Evolutionary conservation across 2,329 filamentous ascomycete species (phyloP).

Genomic region (Fusarium duplospermum): DNA sequence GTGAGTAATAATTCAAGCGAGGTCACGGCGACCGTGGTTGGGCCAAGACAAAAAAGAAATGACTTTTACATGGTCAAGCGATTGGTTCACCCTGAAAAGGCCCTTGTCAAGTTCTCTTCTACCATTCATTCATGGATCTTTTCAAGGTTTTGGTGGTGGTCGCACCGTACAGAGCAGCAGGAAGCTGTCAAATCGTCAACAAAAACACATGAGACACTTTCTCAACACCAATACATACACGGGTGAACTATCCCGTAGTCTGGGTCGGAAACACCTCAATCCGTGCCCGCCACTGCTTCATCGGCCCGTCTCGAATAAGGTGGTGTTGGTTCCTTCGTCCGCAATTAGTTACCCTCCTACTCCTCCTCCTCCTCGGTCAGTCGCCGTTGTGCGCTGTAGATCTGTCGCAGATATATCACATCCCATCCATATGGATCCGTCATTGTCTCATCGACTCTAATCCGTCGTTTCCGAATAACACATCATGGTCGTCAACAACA

Average conservation of each 20-base stretch:
- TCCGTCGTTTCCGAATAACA: conserved; percentile 12
- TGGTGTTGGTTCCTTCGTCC: background rate
- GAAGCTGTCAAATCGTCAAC: background rate
- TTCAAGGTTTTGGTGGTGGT: background rate
- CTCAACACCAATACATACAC: background rate
- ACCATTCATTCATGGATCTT: background rate
- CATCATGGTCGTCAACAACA: conserved; percentile 5
- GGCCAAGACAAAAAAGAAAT: conserved; percentile 30
- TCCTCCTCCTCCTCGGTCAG: background rate
- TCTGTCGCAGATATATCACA: conserved; percentile 25
- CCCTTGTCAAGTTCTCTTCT: background rate
- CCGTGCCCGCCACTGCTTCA: conserved; percentile 6
- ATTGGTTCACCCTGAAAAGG: conserved; percentile 23
- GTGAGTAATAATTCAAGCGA: conserved; percentile 24
- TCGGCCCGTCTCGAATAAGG: conserved; percentile 27
- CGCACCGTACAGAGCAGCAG: background rate
- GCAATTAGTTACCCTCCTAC: background rate
- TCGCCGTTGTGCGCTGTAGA: conserved; percentile 16
- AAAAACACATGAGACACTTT: conserved; percentile 6
- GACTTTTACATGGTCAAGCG: conserved; percentile 8
- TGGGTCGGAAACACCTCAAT: background rate
- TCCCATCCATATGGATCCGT: conserved; percentile 21
- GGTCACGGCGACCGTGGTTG: background rate
- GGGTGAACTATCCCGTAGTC: background rate
- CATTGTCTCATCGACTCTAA: conserved; percentile 36